Percentiles rank a stretch among this genome's conserved stretches.
Evolutionary conservation across 2,329 filamentous ascomycete genomes (phyloP).

Genomic region (Teratosphaeria viscida): DNA sequence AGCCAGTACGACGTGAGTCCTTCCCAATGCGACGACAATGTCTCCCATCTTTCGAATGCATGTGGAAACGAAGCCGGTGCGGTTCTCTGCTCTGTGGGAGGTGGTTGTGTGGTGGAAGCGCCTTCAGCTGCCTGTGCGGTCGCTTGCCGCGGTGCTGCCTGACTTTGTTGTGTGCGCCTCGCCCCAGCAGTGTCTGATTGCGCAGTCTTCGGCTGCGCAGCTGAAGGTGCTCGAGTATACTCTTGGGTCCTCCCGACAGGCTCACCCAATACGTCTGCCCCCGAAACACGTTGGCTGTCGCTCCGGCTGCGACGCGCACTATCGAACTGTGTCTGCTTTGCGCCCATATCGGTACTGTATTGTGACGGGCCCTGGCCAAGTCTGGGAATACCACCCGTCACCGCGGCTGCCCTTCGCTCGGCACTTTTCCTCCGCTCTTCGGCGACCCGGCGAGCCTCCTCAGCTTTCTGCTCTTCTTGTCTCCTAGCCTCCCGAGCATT

Average conservation of each 20-base stretch:
- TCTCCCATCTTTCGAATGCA: conserved; percentile 96
- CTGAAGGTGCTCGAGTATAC: conserved; percentile 7
- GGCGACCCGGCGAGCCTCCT: conserved; percentile 35
- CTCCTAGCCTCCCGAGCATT: conserved; percentile 62
- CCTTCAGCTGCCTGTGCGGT: conserved; percentile 9
- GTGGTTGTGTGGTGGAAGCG: conserved; percentile 8
- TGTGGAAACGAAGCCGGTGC: conserved; percentile 70
- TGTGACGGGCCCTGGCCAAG: conserved; percentile 18
- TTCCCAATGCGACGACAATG: conserved; percentile 94
- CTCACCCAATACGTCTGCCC: conserved; percentile 22
- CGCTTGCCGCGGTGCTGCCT: conserved; percentile 15
- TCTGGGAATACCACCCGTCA: conserved; percentile 12
- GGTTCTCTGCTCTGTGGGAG: conserved; percentile 12
- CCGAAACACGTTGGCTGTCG: conserved; percentile 20
- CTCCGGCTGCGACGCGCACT: conserved; percentile 10
- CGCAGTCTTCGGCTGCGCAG: conserved; percentile 15
- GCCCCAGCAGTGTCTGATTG: conserved; percentile 11
- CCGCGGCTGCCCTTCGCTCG: conserved; percentile 48
- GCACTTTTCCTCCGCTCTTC: conserved; percentile 42
- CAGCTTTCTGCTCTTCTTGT: conserved; percentile 48
- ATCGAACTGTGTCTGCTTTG: conserved; percentile 16
- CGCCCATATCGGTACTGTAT: conserved; percentile 18
- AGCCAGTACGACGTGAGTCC: conserved; percentile 97
- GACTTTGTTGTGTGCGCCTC: conserved; percentile 16
- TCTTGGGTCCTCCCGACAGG: conserved; percentile 21